phyloP scores from a whole-genome alignment of 208 protist genomes.

The Wallacemonas sp. region DNA sequence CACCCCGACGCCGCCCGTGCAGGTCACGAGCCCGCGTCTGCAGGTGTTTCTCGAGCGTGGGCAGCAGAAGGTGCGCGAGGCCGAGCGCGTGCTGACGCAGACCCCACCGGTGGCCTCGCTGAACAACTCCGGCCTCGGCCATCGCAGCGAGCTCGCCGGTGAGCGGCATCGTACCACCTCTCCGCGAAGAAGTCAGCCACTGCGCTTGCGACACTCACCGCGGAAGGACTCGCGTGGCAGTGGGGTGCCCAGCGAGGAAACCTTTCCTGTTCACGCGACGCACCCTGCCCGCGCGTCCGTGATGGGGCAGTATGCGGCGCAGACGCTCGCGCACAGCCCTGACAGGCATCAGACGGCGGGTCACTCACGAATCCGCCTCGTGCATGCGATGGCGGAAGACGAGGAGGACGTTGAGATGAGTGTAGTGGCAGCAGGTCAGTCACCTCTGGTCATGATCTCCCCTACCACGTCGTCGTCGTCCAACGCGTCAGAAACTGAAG shows the following conservation, averaged over 20 bases:
- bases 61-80: slow-evolving; percentile 66
- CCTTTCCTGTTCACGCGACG: not conserved
- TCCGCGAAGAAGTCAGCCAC: too few species aligned
- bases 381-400: too few species aligned
- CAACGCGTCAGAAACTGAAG: not conserved
- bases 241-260: not conserved
- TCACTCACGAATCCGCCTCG: too few species aligned
- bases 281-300: not conserved
- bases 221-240: too few species aligned
- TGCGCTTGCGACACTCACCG: too few species aligned
- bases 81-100: slow-evolving; percentile 50
- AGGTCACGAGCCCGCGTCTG: slow-evolving; percentile 58
- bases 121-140: not conserved
- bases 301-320: not conserved
- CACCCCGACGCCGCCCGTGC: slow-evolving; percentile 19
- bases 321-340: too few species aligned
- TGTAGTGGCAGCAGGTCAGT: not conserved
- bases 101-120: slow-evolving; percentile 14
- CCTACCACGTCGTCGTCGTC: slow-evolving; percentile 4
- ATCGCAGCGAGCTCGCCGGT: too few species aligned
- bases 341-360: too few species aligned
- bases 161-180: too few species aligned
- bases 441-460: slow-evolving; percentile 9
- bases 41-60: slow-evolving; percentile 69
- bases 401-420: too few species aligned